Evolutionary conservation across 2,329 filamentous ascomycete species (phyloP).

Genomic region (Nemania sp.): DNA sequence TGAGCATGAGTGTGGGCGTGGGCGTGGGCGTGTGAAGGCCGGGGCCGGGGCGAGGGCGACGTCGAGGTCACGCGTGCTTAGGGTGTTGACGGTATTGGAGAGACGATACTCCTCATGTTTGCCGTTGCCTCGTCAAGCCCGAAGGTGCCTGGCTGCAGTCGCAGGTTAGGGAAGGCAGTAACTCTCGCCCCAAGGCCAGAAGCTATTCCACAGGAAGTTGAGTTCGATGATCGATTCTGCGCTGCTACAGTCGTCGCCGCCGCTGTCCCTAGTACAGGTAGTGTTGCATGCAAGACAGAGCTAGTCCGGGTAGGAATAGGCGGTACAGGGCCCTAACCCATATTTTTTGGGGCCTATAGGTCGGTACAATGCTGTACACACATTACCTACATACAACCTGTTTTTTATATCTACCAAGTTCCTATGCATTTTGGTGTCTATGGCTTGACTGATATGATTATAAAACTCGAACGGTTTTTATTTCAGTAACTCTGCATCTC

Average conservation of each 20-base stretch:
- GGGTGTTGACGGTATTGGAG: slow-evolving; percentile 22
- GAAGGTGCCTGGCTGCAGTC: slow-evolving; percentile 13
- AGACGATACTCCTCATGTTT: slow-evolving; percentile 34
- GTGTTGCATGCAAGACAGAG: not conserved
- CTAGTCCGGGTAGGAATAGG: not conserved
- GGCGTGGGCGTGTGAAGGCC: not conserved
- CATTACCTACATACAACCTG: not conserved
- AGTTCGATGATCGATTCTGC: slow-evolving; percentile 20
- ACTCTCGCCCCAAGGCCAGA: slow-evolving; percentile 12
- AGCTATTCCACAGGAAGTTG: slow-evolving; percentile 6
- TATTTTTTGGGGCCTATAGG: not conserved
- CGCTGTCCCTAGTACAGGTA: slow-evolving; percentile 14
- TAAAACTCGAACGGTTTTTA: too few relatives aligned
- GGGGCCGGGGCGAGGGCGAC: slow-evolving; percentile 3
- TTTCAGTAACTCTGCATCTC: too few relatives aligned
- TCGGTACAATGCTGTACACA: not conserved
- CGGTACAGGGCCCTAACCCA: not conserved
- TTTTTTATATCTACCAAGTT: not conserved
- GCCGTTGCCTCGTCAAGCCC: slow-evolving; percentile 23
- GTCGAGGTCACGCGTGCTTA: slow-evolving; percentile 27
- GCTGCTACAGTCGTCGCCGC: slow-evolving; percentile 16
- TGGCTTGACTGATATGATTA: too few relatives aligned
- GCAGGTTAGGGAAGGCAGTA: slow-evolving; percentile 4
- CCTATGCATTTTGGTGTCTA: too few relatives aligned
- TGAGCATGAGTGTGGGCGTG: too few relatives aligned